These are phyloP conservation scores for Calonectria crousiana DNA, from an alignment of 2,329 filamentous ascomycete genomes.

Conservation along the genomic window DNA sequence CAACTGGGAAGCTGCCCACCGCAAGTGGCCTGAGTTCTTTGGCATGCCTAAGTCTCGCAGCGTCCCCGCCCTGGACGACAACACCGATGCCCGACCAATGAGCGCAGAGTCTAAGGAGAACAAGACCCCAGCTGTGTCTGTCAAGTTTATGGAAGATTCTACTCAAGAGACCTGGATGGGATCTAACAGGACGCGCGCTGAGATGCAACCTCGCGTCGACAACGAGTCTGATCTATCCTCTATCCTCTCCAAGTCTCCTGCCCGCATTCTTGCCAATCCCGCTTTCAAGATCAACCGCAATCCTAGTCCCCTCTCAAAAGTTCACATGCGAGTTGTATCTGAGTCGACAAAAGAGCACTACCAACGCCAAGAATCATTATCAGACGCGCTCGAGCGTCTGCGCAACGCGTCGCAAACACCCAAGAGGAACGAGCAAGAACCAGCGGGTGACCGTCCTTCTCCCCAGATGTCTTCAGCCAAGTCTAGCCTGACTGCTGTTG, in stretches of 20 bases:
- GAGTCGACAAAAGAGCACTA: slow-evolving; percentile 38
- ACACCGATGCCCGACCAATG: slow-evolving; percentile 52
- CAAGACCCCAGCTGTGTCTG: slow-evolving; percentile 50
- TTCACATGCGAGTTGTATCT: slow-evolving; percentile 49
- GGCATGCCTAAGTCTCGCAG: slow-evolving; percentile 53
- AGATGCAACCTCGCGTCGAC: slow-evolving; percentile 68
- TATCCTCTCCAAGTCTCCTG: slow-evolving; percentile 56
- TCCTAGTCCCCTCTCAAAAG: slow-evolving; percentile 54
- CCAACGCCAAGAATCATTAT: slow-evolving; percentile 47
- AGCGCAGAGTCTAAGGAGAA: slow-evolving; percentile 60
- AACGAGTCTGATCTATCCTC: slow-evolving; percentile 64
- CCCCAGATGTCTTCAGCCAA: slow-evolving; percentile 54
- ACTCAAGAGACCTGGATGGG: slow-evolving; percentile 56
- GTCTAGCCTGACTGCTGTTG: slow-evolving; percentile 56
- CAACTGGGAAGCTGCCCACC: slow-evolving; percentile 60
- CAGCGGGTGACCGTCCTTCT: slow-evolving; percentile 43
- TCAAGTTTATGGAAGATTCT: slow-evolving; percentile 56
- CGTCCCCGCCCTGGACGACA: slow-evolving; percentile 45
- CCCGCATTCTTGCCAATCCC: slow-evolving; percentile 41
- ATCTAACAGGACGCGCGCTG: slow-evolving; percentile 57
- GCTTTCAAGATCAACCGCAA: slow-evolving; percentile 47
- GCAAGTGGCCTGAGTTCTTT: slow-evolving; percentile 66
- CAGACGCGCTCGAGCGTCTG: slow-evolving; percentile 50
- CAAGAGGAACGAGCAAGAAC: slow-evolving; percentile 37
- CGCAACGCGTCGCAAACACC: slow-evolving; percentile 52